Evolutionary conservation across 768 basidiomycete genomes (phyloP).

Genomic region (Lentinula sp.): DNA sequence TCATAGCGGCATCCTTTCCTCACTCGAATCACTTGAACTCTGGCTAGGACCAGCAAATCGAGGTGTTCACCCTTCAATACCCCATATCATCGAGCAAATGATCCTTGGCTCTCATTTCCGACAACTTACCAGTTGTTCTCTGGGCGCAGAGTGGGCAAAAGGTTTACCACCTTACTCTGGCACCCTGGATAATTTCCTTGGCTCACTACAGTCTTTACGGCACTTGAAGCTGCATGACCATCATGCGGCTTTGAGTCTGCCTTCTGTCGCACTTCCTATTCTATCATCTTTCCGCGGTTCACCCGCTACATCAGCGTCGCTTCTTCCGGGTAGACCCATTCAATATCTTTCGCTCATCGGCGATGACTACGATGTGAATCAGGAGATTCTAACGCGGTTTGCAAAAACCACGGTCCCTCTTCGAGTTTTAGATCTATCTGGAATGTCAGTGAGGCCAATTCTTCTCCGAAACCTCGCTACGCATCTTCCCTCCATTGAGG

Average conservation of each 20-base stretch:
- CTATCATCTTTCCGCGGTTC: conserved; percentile 56
- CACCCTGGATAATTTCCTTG: conserved; percentile 37
- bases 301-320: conserved; percentile 48
- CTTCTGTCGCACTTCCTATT: conserved; percentile 36
- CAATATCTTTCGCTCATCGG: conserved; percentile 50
- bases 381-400: conserved; percentile 44
- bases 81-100: conserved; percentile 44
- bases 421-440: conserved; percentile 50
- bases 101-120: conserved; percentile 33
- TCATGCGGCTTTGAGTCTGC: conserved; percentile 32
- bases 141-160: conserved; percentile 41
- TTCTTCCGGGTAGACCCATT: conserved; percentile 60
- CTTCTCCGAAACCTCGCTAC: conserved; percentile 51
- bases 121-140: conserved; percentile 31
- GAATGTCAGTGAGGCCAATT: conserved; percentile 51
- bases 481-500: conserved; percentile 43
- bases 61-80: conserved; percentile 11
- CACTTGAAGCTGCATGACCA: conserved; percentile 44
- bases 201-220: conserved; percentile 31
- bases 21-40: conserved; percentile 52
- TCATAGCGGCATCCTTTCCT: conserved; percentile 19
- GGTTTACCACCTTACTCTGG: conserved; percentile 34
- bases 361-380: conserved; percentile 48
- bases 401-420: conserved; percentile 42
- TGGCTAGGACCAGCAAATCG: conserved; percentile 42